Evolutionary conservation across 2,329 filamentous ascomycete species (phyloP).

Genomic region (Trichoderma breve): DNA sequence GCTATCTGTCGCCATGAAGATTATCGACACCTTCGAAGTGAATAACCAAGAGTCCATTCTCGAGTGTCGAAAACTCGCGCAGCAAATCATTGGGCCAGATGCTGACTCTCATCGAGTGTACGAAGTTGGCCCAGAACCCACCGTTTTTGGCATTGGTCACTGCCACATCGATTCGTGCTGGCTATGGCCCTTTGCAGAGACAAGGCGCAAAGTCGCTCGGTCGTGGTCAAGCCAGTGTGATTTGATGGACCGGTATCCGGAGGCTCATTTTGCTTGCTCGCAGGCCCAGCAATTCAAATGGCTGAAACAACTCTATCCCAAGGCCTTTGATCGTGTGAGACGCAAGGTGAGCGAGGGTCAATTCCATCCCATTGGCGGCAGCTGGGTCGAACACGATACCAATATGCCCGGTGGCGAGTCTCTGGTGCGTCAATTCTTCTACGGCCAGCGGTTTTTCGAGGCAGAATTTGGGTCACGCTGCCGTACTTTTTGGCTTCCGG

Average conservation of each 20-base stretch:
- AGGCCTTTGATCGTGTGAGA: conserved; percentile 86
- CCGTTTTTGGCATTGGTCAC: conserved; percentile 88
- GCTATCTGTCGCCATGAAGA: conserved; percentile 76
- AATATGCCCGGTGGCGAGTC: conserved; percentile 97
- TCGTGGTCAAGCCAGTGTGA: conserved; percentile 98
- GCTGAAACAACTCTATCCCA: conserved; percentile 86
- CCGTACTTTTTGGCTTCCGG: conserved; percentile 93
- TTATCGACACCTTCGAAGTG: conserved; percentile 86
- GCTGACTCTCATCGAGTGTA: conserved; percentile 86
- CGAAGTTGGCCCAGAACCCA: conserved; percentile 66
- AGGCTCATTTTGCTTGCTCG: conserved; percentile 87
- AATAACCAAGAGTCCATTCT: conserved; percentile 75
- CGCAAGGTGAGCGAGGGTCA: conserved; percentile 83
- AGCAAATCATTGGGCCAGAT: conserved; percentile 75
- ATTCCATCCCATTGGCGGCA: conserved; percentile 94
- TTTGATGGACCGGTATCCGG: conserved; percentile 90
- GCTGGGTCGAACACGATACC: conserved; percentile 98
- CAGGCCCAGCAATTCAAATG: conserved; percentile 98
- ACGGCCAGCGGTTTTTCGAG: conserved; percentile 93
- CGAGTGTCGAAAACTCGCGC: conserved; percentile 77
- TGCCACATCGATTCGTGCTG: conserved; percentile 98
- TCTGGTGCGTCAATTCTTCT: conserved; percentile 88
- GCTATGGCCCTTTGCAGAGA: conserved; percentile 98
- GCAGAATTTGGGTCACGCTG: conserved; percentile 86
- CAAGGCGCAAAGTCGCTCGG: conserved; percentile 90